phyloP scores from a whole-genome alignment of 1,139 yeast genomes.

The Lizanozyma gosingica region DNA sequence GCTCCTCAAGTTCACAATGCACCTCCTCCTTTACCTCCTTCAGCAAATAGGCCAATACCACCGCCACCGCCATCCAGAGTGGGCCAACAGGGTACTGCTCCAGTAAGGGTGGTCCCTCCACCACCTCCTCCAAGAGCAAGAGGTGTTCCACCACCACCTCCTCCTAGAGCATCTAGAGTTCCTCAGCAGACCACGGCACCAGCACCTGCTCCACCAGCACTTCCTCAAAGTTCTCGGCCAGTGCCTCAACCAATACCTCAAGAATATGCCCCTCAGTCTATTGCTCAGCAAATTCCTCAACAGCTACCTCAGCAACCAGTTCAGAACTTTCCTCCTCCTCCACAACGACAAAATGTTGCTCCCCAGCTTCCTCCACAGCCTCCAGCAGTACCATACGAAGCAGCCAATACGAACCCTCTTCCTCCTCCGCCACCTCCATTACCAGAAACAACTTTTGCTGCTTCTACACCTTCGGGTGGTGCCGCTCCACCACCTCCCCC shows the following conservation, averaged over 20 bases:
- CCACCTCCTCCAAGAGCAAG: constrained; percentile 23
- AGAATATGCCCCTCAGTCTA: constrained; percentile 4
- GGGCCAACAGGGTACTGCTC: constrained; percentile 6
- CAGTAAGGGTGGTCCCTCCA: constrained; percentile 14
- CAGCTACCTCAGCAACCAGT: constrained; percentile 5
- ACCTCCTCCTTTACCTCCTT: constrained; percentile 6
- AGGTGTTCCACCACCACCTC: constrained; percentile 24
- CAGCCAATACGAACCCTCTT: constrained; percentile 11
- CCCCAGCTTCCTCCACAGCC: constrained; percentile 15
- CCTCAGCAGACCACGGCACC: constrained; percentile 8
- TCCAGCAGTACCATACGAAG: constrained; percentile 9
- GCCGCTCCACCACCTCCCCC: constrained; percentile 15
- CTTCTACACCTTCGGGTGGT: constrained; percentile 10
- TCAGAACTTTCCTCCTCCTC: constrained; percentile 7
- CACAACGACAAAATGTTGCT: constrained; percentile 9
- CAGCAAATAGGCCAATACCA: constrained; percentile 6
- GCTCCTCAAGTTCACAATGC: constrained; percentile 2
- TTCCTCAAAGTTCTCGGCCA: constrained; percentile 6
- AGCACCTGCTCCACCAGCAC: constrained; percentile 16
- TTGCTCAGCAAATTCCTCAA: constrained; percentile 6
- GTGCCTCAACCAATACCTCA: constrained; percentile 8
- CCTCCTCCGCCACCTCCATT: constrained; percentile 14
- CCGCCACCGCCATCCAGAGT: constrained; percentile 8
- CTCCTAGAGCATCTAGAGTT: constrained; percentile 15
- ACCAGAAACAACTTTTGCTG: constrained; percentile 11